Evolutionary conservation across 1,139 yeast genomes (phyloP), one percentile per base, ranked within the genome.

Genomic region (Tardiomyces blankii): DNA sequence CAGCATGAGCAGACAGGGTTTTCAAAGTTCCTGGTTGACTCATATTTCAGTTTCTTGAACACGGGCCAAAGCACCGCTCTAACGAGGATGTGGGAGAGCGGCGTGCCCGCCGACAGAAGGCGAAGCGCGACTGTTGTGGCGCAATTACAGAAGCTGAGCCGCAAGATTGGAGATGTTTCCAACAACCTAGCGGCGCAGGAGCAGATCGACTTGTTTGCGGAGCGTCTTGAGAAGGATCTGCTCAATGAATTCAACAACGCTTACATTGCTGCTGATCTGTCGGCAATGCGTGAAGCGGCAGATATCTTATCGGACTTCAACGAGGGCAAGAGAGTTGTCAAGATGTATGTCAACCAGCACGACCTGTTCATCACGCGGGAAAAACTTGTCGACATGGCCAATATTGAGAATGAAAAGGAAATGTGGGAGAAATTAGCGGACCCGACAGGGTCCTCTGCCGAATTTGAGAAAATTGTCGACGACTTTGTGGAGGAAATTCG

Each of bases 281-380:
- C 73, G n/a, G 77, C 77, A 45, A 81, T 91, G 84, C 80, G 76
- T 54, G 88, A 82, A 48, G 78, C 86, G 38, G 88, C 96, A 1
- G 77, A 77, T 44, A 77, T 88, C n/a, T 68, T 89, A 45, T 75
- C 80, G 46, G 86, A 80, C 49, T 89, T 81, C 65, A 89, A 91
- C 58, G 93, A 89, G 13, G 96, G 96, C 9, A 73, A 78, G 3
- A 80, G 82, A 49, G 93, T 88, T 12, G 82, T 87, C 13, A 88
- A 82, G 59, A 77, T 84, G 45, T 89, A 86, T 65, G 87, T 88
- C 40, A 81, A 80, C 58, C 88, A 84, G 59, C 88, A 84, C 60
- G 85, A 80, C 49, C 77, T 83, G 50, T 81, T 85, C 59, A 66
- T 75, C 46, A 75, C 77, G 47, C 72, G 72, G 45, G 75, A 74